A percentile compares a stretch with the other conserved stretches of the same genome.
These are phyloP conservation scores for Aspergillus sp. DNA, from an alignment of 2,329 filamentous ascomycete species.

Conservation along the genomic window DNA sequence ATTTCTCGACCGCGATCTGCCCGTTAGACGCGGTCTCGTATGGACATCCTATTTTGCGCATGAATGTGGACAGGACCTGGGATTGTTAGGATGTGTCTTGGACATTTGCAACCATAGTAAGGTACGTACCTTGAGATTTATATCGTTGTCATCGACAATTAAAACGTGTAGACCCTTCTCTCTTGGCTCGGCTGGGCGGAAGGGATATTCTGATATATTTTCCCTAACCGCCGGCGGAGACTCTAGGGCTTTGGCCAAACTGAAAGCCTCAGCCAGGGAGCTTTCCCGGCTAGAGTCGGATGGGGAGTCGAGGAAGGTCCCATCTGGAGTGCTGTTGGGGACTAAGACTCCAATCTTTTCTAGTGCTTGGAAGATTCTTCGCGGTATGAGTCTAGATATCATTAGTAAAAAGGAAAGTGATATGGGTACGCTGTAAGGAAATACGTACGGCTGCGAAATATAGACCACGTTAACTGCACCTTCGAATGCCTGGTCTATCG, in stretches of 20 bases:
- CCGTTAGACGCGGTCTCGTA: constrained; percentile 42
- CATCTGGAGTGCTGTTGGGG: not conserved
- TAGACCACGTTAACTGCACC: constrained; percentile 20
- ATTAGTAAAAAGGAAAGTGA: constrained; percentile 5
- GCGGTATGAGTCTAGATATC: constrained; percentile 26
- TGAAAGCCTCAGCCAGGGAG: constrained; percentile 18
- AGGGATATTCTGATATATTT: constrained; percentile 13
- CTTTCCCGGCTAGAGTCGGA: constrained; percentile 11
- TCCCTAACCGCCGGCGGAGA: constrained; percentile 19
- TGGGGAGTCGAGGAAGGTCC: constrained; percentile 8
- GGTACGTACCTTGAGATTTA: constrained; percentile 35
- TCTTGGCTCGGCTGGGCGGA: not conserved
- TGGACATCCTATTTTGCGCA: constrained; percentile 37
- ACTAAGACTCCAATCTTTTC: constrained; percentile 11
- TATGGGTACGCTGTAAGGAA: accelerated
- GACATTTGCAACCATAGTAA: not conserved
- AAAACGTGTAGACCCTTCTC: constrained; percentile 27
- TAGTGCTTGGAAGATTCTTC: constrained; percentile 25
- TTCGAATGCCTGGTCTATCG: constrained; percentile 8
- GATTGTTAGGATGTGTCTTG: not conserved
- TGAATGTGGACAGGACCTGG: constrained; percentile 38
- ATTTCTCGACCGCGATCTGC: constrained; percentile 38
- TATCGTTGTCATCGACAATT: constrained; percentile 45
- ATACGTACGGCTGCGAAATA: constrained; percentile 29
- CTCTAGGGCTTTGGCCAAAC: constrained; percentile 13